phyloP scores from a whole-genome alignment of 768 basidiomycete species.

The Serendipita sp. region DNA sequence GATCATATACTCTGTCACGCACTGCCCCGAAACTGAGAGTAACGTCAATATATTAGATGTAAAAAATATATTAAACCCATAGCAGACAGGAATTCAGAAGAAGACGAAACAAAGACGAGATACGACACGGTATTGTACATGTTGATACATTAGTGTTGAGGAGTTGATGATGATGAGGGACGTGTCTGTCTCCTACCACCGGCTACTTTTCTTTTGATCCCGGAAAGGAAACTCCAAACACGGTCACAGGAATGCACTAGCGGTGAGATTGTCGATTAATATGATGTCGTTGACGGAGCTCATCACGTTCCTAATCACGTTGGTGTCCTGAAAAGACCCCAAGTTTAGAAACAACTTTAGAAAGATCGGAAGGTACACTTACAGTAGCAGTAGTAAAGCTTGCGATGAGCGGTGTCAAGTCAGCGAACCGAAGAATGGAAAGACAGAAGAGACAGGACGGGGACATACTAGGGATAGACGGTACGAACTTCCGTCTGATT shows the following conservation, averaged over 20 bases:
- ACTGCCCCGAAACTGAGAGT: too few species aligned
- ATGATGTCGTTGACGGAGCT: constrained; percentile 3
- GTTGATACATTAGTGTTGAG: too few species aligned
- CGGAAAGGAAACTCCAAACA: background rate
- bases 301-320: background rate
- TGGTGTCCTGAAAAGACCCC: background rate
- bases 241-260: background rate
- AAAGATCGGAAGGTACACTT: background rate
- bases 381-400: constrained; percentile 1
- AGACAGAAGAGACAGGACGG: background rate
- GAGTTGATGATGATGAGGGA: too few species aligned
- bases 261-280: background rate
- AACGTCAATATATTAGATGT: too few species aligned
- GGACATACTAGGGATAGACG: background rate
- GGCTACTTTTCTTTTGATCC: too few species aligned
- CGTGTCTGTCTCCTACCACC: too few species aligned
- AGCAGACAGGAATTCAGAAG: too few species aligned
- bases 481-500: background rate
- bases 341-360: background rate
- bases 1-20: too few species aligned
- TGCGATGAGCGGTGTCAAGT: background rate
- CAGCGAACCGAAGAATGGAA: background rate
- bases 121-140: too few species aligned
- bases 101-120: too few species aligned
- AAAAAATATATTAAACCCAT: too few species aligned